Evolutionary conservation across 768 basidiomycete species (phyloP).

Genomic region (Russula emetica): DNA sequence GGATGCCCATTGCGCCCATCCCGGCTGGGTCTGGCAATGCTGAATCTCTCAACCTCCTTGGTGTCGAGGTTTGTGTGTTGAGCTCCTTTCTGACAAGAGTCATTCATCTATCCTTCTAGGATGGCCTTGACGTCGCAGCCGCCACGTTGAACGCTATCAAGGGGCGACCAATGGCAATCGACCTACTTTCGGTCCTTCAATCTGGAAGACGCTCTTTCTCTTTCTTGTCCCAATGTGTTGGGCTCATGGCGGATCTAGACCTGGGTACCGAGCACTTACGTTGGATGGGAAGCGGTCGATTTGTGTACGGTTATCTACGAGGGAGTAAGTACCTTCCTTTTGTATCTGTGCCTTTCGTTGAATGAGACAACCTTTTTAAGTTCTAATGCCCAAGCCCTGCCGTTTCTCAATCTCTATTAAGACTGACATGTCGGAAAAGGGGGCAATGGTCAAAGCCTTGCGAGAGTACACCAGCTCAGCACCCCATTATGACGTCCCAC

Average conservation of each 20-base stretch:
- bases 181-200: slow-evolving; percentile 75
- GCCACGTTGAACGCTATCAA: slow-evolving; percentile 78
- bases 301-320: slow-evolving; percentile 64
- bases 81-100: background rate
- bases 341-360: background rate
- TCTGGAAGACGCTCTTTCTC: slow-evolving; percentile 58
- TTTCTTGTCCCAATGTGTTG: slow-evolving; percentile 80
- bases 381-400: slow-evolving; percentile 58
- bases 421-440: slow-evolving; percentile 64
- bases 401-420: slow-evolving; percentile 69
- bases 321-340: slow-evolving; percentile 48
- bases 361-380: slow-evolving; percentile 35
- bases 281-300: slow-evolving; percentile 83
- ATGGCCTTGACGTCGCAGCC: slow-evolving; percentile 65
- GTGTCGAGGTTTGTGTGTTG: slow-evolving; percentile 47
- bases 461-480: slow-evolving; percentile 35
- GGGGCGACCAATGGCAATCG: slow-evolving; percentile 71
- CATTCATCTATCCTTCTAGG: slow-evolving; percentile 35
- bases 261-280: slow-evolving; percentile 78
- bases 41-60: slow-evolving; percentile 66
- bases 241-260: slow-evolving; percentile 83
- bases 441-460: slow-evolving; percentile 56
- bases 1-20: slow-evolving; percentile 69
- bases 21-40: slow-evolving; percentile 84
- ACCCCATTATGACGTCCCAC: slow-evolving; percentile 20